Conservation (phyloP, 305 asterid species). For the Lippia alba region DNA sequence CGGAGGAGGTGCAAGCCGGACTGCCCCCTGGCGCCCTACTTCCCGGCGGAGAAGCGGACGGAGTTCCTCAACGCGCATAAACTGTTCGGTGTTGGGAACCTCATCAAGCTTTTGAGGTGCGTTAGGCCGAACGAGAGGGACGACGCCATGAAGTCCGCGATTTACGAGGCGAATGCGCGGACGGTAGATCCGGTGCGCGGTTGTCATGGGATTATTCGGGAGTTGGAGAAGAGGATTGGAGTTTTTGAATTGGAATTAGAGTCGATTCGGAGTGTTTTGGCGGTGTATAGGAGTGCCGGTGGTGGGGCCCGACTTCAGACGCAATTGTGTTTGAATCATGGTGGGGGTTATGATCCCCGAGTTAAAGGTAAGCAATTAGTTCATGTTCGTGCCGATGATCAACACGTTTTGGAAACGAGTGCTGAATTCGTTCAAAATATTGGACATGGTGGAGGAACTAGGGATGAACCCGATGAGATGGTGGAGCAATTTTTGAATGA, state of each 20-base stretch:
- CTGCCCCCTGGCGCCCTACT: slow-evolving; percentile 48
- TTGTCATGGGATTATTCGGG: slow-evolving; percentile 27
- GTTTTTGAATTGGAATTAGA: background rate
- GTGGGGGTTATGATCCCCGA: background rate
- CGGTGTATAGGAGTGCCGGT: background rate
- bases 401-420: too few relatives aligned
- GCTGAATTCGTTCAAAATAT: too few relatives aligned
- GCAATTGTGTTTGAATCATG: background rate
- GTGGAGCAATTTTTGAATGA: background rate
- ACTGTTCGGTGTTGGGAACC: slow-evolving; percentile 46
- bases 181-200: slow-evolving; percentile 54
- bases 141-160: slow-evolving; percentile 34
- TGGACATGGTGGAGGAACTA: too few relatives aligned
- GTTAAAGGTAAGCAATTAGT: background rate
- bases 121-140: slow-evolving; percentile 4
- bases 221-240: background rate
- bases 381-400: background rate
- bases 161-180: slow-evolving; percentile 44
- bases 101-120: slow-evolving; percentile 22
- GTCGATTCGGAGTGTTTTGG: slow-evolving; percentile 7
- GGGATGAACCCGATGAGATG: too few relatives aligned
- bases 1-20: slow-evolving; percentile 43
- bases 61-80: slow-evolving; percentile 51
- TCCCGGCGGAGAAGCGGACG: slow-evolving; percentile 29
- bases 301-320: background rate